Base-by-base conservation (phyloP, 495 filamentous ascomycete species). In the Hypoxylon cercidicola region DNA sequence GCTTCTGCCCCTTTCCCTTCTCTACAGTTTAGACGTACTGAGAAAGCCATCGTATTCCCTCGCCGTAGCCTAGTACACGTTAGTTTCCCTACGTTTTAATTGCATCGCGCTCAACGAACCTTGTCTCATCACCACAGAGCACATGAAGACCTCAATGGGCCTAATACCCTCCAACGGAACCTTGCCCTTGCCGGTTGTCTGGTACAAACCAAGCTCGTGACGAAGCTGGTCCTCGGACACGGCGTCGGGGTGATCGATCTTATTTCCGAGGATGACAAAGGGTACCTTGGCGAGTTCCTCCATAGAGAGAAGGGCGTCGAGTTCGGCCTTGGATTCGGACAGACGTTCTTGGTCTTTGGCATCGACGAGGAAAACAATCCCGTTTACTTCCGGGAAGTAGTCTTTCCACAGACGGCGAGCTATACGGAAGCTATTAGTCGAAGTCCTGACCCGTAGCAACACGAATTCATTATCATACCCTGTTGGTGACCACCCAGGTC, bases 101-200 rank as follows among this genome's bases (percentile, higher is more conserved):
- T 16, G 5, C 15, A 5, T 35, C 1, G n/a, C 19, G 20, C 9
- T 40, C 39, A 53, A 81, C 87, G 70, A 62, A 91, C 90, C 94
- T 80, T 97, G 93, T 75, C 94, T 85, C 95, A 97, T 97, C 55
- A 97, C 93, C 72, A 97, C 93, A 71, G 90, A 94, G 85, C 93
- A 97, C 94, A 97, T 97, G 80, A 97, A 97, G 49, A 97, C 89
- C 85, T 99, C 95, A 74, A 98, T 95, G 11, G 95, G 93, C 60
- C 95, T 84, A 77, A 97, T 96, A 21, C 91, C 91, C 81, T 99
- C 94, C 66, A 97, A 83, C 56, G 91, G 93, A 55, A 97, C 89
- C 85, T 95, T 97, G 78, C 93, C 94, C 86, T 99, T 98, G 66
- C 96, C 95, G 54, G 95, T 97, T 25, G 93, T 98, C 81, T 97